Evolutionary conservation across 805 yeast genomes (phyloP), one percentile per base, ranked within the genome.

Genomic region (Schizosaccharomyces octosporus): DNA sequence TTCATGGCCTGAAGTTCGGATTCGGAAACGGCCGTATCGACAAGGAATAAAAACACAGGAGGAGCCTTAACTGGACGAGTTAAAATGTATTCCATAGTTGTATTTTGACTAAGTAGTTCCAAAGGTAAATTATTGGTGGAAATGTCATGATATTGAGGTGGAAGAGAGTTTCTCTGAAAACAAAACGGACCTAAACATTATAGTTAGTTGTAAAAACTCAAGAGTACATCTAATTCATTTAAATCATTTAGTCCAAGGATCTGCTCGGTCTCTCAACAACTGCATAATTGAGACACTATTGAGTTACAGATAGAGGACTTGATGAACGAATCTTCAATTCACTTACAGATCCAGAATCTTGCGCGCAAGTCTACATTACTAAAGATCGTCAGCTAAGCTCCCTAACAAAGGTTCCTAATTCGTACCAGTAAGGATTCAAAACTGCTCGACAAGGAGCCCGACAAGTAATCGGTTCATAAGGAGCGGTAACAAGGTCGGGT

Each of bases 11-110:
- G 80, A 67, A 89, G 76, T 69, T 87, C 87, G 66, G 87, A 97
- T 62, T 80, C 83, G 68, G 88, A 95, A 72, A 89, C 90, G 71
- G 95, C 87, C 64, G 87, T 74, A 71, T 89, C 97, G 65, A 89
- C 81, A 39, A 87, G 87, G 69, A 85, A 87, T 62, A 87, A 73
- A 71, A 87, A 89, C 59, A 87, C 80, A 9, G 97, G 96, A 11
- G 96, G 95, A 61, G 80, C 77, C 65, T 80, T 83, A 29, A 83
- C 87, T 5, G 94, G 93, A 68, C 88, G 82, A 29, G 82, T 78
- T 39, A 89, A 79, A 63, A 86, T 80, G 72, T 89, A 89, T 74
- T 89, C 97, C 62, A 88, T 82, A 17, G 96, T 84, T 21, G 90
- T 78, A 62, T 84, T 76, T 63, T 77, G 75, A 17, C 81, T 79